These are phyloP conservation scores for Rhizopus arrhizus DNA, from an alignment of 371 early-diverging fungal species.

Conservation along the genomic window DNA sequence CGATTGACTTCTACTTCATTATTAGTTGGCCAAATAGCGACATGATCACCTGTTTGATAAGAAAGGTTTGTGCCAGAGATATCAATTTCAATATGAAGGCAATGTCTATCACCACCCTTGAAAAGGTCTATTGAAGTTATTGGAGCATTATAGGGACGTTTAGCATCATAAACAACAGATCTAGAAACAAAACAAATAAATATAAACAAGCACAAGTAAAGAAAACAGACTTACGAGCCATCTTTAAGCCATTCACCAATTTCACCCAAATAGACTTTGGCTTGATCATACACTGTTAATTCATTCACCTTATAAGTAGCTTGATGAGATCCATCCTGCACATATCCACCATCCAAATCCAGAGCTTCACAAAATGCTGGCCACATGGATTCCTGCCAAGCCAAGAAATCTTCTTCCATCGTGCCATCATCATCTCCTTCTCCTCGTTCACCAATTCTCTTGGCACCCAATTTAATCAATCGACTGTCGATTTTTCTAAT, in stretches of 20 bases:
- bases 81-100: conserved; percentile 93
- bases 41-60: conserved; percentile 94
- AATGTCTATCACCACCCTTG: conserved; percentile 71
- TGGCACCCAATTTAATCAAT: conserved; percentile 72
- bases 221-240: conserved; percentile 23
- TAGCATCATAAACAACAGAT: conserved; percentile 65
- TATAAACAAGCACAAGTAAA: not conserved
- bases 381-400: conserved; percentile 90
- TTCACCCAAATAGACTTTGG: conserved; percentile 65
- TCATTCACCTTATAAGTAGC: conserved; percentile 52
- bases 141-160: conserved; percentile 78
- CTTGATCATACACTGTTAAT: conserved; percentile 36
- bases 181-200: conserved; percentile 20
- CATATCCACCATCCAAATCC: conserved; percentile 63
- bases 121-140: conserved; percentile 71
- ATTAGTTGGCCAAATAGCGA: conserved; percentile 93
- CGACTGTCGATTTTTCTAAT: conserved; percentile 67
- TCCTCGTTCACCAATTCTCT: conserved; percentile 79
- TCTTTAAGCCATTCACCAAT: conserved; percentile 43
- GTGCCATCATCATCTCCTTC: conserved; percentile 97
- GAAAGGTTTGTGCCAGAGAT: conserved; percentile 73
- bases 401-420: conserved; percentile 92
- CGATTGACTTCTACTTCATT: conserved; percentile 72
- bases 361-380: conserved; percentile 75
- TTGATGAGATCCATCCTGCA: conserved; percentile 40